phyloP scores from a whole-genome alignment of 1,284 basidiomycete genomes.

The Sutorius eximius region DNA sequence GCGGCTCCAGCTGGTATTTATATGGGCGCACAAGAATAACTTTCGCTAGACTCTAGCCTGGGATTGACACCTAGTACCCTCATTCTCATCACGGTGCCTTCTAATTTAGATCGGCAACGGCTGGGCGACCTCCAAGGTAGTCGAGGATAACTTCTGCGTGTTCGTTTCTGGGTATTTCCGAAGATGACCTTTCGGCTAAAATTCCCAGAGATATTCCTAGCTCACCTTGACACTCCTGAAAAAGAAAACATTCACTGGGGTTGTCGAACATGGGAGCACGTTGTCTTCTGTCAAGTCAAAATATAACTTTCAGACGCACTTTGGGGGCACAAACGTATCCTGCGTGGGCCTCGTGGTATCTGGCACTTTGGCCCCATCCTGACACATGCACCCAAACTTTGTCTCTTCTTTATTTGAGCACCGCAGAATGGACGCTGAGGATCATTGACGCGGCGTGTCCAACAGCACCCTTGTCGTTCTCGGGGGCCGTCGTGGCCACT shows the following conservation, averaged over 20 bases:
- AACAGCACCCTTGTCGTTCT: too few species aligned
- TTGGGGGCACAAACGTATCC: constrained; percentile 18
- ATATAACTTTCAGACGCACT: not conserved
- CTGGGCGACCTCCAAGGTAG: not conserved
- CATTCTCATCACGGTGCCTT: not conserved
- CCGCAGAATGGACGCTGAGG: not conserved
- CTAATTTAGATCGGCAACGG: not conserved
- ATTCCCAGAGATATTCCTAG: not conserved
- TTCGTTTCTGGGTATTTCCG: not conserved
- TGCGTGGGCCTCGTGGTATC: not conserved
- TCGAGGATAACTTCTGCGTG: not conserved
- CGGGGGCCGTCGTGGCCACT: not conserved
- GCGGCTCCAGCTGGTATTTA: constrained; percentile 13
- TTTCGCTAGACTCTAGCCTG: too few species aligned
- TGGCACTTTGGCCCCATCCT: not conserved
- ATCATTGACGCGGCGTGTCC: too few species aligned
- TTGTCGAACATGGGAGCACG: not conserved
- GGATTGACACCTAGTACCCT: not conserved
- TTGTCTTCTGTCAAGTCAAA: not conserved
- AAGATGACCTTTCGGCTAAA: not conserved
- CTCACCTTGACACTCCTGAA: not conserved
- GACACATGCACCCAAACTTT: not conserved
- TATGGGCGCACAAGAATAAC: not conserved
- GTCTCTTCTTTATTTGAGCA: constrained; percentile 3
- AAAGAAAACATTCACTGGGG: not conserved